Base-by-base conservation (phyloP, 2,329 filamentous ascomycete genomes). In the Fusarium begoniae region DNA sequence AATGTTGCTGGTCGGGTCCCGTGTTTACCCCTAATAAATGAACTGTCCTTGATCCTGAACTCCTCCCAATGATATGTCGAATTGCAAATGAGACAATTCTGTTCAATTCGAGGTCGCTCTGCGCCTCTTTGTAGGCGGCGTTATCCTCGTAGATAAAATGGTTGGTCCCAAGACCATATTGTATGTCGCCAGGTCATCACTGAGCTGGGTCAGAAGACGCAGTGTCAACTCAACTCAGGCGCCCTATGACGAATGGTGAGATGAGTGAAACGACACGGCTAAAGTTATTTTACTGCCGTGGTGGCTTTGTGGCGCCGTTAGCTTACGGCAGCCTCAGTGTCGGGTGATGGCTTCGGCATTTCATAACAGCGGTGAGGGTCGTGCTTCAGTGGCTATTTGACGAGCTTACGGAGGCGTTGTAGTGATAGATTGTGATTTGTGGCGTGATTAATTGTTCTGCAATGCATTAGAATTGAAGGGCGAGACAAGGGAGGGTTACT, bases 1-100 rank as follows among this genome's bases (percentile, higher is more conserved):
- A 59, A 56, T 70, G 22, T 65, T 54, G 50, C 66, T 69, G n/a
- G 47, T 41, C 30, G 59, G 66, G 66, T 70, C 17, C 59, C 53
- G 58, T 71, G 41, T 41, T 64, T 50, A 17, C 65, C 66, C 24
- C 35, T n/a, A 6, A 17, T 43, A 28, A 44, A 64, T 53, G 26
- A 37, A 40, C 28, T 35, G 24, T 53, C 38, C 38, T 10, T 30
- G 35, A 48, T 44, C 67, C 67, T 59, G 17, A 70, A 70, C 67
- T 70, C 66, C 67, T 70, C 53, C 51, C 51, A 44, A 70, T 70
- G 51, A 54, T 70, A 30, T 62, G 41, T 3, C 17, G 43, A 40
- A 24, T 11, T 61, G 30, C 8, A 32, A 58, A 55, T 48, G 30
- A 38, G 22, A 45, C 24, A 32, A n/a, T n/a, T 55, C 26, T 38